These are phyloP conservation scores for Inonotus hispidus DNA, from an alignment of 1,284 basidiomycete genomes.

Conservation along the genomic window DNA sequence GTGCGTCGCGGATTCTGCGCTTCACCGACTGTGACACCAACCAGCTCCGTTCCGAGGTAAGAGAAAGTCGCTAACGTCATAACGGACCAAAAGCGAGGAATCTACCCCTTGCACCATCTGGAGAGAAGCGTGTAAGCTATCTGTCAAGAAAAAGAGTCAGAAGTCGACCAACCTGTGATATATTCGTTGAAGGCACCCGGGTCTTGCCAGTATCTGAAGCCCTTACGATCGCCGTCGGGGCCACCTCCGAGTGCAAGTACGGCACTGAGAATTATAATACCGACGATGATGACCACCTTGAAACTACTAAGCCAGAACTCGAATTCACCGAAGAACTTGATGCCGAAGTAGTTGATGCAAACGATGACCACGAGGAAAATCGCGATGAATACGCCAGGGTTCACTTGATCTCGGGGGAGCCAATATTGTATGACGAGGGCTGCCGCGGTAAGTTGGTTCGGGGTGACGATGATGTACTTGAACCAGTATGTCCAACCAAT, in stretches of 20 bases:
- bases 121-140: background rate
- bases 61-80: slow-evolving; percentile 45
- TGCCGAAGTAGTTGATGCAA: slow-evolving; percentile 51
- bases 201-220: slow-evolving; percentile 48
- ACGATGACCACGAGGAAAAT: slow-evolving; percentile 45
- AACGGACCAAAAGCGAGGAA: slow-evolving; percentile 63
- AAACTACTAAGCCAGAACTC: slow-evolving; percentile 43
- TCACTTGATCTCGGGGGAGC: slow-evolving; percentile 34
- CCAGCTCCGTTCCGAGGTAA: slow-evolving; percentile 56
- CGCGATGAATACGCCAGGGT: slow-evolving; percentile 50
- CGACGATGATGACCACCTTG: slow-evolving; percentile 39
- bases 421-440: slow-evolving; percentile 60
- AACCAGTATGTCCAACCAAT: slow-evolving; percentile 32
- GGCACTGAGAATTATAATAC: slow-evolving; percentile 47
- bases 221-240: slow-evolving; percentile 48
- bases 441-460: slow-evolving; percentile 52
- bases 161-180: slow-evolving; percentile 7
- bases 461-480: slow-evolving; percentile 27
- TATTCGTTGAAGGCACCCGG: slow-evolving; percentile 22
- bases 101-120: slow-evolving; percentile 9
- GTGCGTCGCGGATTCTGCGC: slow-evolving; percentile 53
- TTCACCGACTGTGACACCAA: slow-evolving; percentile 39
- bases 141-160: background rate
- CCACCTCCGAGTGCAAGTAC: slow-evolving; percentile 56
- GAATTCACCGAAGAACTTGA: slow-evolving; percentile 51